Evolutionary conservation across 108 stramenopile species (phyloP), one percentile per base, ranked within the genome.

Genomic region (Skeletonema tropicum): DNA sequence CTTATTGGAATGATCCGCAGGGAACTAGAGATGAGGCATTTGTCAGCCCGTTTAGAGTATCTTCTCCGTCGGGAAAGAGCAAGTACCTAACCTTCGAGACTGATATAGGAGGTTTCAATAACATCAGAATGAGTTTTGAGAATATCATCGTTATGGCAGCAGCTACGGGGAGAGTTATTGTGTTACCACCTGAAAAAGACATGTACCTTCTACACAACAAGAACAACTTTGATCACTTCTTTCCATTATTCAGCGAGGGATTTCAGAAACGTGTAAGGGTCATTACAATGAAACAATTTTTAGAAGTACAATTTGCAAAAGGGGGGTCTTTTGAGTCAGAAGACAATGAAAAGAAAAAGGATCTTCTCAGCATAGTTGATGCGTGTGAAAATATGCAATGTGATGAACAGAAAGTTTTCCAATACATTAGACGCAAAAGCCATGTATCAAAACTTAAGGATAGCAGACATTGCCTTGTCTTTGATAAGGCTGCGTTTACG

Each of bases 1-100:
- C 79, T 2, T 94, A 94, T 57, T 94, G 94, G 94, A 91, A 94
- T 65, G 86, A 88, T 52, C 91, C 89, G 10, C 90, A 89, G 64
- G 89, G 89, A 49, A 85, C 60, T 11, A 68, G 83, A 25, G 90
- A 94, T 46, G 74, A 76, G 64, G 70, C 83, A 33, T 92, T 88
- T 69, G 48, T 71, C n/a, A 85, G 78, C 72, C 92, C 92, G 10
- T 93, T 91, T 71, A 64, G 70, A 59, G 82, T 83, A 9, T 23
- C 52, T 23, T 55, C 52, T 55, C 10, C 23, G 9, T 7, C 19
- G 10, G 82, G 82, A 12, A 76, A 76, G 41, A 73, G 36, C 12
- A 83, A 83, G 63, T 93, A 89, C 59, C 21, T 93, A 26, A 87
- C 89, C 2, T 93, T 91, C 83, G 90, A 93, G 73, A 78, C 84